phyloP scores from a whole-genome alignment of 257 asterid species.

The Perilla frutescens region DNA sequence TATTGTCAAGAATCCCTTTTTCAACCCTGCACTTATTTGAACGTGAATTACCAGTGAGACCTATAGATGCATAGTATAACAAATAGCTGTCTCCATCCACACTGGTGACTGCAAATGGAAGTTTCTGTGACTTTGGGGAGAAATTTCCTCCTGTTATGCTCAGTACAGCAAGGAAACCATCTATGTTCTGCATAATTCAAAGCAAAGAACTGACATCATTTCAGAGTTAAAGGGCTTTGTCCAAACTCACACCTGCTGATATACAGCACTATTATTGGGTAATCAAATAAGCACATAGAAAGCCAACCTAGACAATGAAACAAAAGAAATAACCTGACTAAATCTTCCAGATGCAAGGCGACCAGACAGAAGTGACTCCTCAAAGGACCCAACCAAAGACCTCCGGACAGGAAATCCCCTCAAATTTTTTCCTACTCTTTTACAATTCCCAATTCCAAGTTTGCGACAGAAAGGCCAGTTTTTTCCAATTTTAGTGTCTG shows the following conservation, averaged over 20 bases:
- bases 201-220: conserved; percentile 28
- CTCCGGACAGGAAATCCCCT: conserved; percentile 67
- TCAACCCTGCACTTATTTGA: conserved; percentile 47
- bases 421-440: conserved; percentile 48
- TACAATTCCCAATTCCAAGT: conserved; percentile 41
- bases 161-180: conserved; percentile 85
- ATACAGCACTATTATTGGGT: conserved; percentile 12
- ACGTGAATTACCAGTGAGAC: conserved; percentile 53
- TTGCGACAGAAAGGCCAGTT: conserved; percentile 51
- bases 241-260: conserved; percentile 15
- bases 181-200: conserved; percentile 58
- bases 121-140: conserved; percentile 77
- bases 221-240: conserved; percentile 6
- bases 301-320: conserved; percentile 20
- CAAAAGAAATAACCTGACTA: conserved; percentile 57
- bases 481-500: conserved; percentile 44
- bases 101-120: conserved; percentile 79
- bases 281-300: conserved; percentile 18
- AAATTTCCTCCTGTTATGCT: conserved; percentile 70
- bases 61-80: conserved; percentile 71
- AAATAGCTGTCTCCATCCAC: conserved; percentile 74
- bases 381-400: conserved; percentile 89
- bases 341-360: conserved; percentile 65
- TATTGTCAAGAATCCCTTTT: conserved; percentile 39
- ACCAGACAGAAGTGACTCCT: conserved; percentile 88